Evolutionary conservation across 169 alveolate species (phyloP), one percentile per base, ranked within the genome.

Genomic region (Ichthyophthirius multifiliis): DNA sequence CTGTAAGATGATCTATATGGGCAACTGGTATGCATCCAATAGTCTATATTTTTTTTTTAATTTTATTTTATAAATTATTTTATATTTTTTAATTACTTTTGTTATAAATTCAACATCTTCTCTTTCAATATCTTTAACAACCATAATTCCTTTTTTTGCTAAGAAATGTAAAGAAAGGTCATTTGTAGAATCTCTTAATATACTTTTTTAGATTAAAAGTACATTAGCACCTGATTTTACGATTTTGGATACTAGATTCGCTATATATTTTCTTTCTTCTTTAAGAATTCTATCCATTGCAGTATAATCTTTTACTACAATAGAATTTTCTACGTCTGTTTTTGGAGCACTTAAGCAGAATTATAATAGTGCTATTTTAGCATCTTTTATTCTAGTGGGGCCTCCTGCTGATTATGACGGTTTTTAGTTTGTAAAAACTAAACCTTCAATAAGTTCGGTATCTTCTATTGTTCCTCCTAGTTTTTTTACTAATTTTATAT

Each of bases 391-490:
- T 74, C 96, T 92, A 16, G 98, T 83, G 23, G 99, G 99, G 1
- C 99, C 99, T 65, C 99, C 98, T 12, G 99, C 99, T 35, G 94
- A 83, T 84, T 94, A 95, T 31, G 97, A 89, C n/a, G 98, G 97
- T 90, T 97, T 97, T 84, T 97, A 97, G 87, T 98, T 95, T 20
- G 98, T 94, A 80, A 99, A 94, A 78, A 98, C 98, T 18, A 98
- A 90, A 5, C 99, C 99, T 82, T 99, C 99, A 27, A 98, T 98
- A 89, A 98, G 88, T 90, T 98, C 99, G 9, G 99, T 95, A 80
- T 99, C 99, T 79, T 98, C 99, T 32, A 98, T 94, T 5, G 99
- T 98, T 4, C 99, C 99, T 55, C 99, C 99, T 64, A 98, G 85
- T 82, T 97, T 97, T 85, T 97, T 97, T 62, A 89, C 90, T 41